Evolutionary conservation across 179 eudicot species (phyloP).

Genomic region (Vitellaria paradoxa): DNA sequence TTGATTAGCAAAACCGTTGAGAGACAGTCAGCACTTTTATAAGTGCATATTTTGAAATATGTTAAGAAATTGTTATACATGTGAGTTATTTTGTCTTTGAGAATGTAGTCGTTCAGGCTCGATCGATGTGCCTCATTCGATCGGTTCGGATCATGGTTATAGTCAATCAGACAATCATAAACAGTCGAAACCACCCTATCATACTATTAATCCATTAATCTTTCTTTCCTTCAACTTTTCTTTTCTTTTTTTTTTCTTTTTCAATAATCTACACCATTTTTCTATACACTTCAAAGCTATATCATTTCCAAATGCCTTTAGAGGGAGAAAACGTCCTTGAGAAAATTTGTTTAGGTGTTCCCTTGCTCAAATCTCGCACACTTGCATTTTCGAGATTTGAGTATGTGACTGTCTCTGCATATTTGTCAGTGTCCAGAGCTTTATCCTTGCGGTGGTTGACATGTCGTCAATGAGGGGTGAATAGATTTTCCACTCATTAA

Average conservation of each 20-base stretch:
- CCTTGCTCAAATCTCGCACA: background rate
- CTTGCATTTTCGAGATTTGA: background rate
- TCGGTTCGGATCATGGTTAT: too few species aligned
- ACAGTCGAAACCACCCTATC: too few species aligned
- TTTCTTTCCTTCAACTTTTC: background rate
- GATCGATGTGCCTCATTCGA: too few species aligned
- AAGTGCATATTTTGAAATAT: too few species aligned
- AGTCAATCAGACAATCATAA: too few species aligned
- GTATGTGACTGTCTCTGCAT: too few species aligned
- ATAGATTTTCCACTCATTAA: background rate
- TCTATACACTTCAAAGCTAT: background rate
- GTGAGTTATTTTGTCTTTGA: too few species aligned
- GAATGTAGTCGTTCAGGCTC: too few species aligned
- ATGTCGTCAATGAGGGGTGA: background rate
- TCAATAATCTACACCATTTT: conserved; percentile 10
- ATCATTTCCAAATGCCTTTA: background rate
- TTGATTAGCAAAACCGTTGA: too few species aligned
- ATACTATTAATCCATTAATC: background rate
- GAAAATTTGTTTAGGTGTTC: background rate
- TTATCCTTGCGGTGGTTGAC: conserved; percentile 5
- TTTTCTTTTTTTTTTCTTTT: background rate
- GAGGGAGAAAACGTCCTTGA: too few species aligned
- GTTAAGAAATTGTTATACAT: too few species aligned
- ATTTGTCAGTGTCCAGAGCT: background rate
- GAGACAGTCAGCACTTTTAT: too few species aligned